phyloP scores from a whole-genome alignment of 768 basidiomycete genomes.

The Pisolithus sp. region DNA sequence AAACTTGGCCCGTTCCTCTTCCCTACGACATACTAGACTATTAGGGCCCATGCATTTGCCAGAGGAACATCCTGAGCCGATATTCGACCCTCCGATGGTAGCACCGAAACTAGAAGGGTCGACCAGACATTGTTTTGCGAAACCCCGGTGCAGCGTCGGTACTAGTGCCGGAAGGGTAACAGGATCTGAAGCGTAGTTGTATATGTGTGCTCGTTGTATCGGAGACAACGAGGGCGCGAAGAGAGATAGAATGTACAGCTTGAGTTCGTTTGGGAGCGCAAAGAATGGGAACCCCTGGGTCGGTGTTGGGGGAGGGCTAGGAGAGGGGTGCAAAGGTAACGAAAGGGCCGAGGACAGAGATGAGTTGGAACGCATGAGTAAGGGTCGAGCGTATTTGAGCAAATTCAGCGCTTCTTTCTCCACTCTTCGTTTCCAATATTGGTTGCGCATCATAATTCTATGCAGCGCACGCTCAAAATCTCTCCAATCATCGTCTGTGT shows the following conservation, averaged over 20 bases:
- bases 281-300: slow-evolving; percentile 31
- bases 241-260: slow-evolving; percentile 48
- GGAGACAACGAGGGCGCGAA: slow-evolving; percentile 51
- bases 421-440: slow-evolving; percentile 37
- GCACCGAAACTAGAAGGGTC: slow-evolving; percentile 17
- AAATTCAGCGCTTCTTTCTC: slow-evolving; percentile 46
- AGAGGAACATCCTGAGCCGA: slow-evolving; percentile 17
- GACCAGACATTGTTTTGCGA: slow-evolving; percentile 12
- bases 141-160: slow-evolving; percentile 24
- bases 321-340: slow-evolving; percentile 9
- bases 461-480: slow-evolving; percentile 31
- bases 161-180: slow-evolving; percentile 43
- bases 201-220: slow-evolving; percentile 52
- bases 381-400: slow-evolving; percentile 41
- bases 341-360: slow-evolving; percentile 5
- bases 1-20: slow-evolving; percentile 39
- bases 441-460: slow-evolving; percentile 41
- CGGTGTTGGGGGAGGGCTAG: slow-evolving; percentile 10
- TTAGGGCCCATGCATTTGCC: slow-evolving; percentile 38
- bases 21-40: slow-evolving; percentile 34
- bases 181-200: slow-evolving; percentile 42
- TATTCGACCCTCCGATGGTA: slow-evolving; percentile 7
- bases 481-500: slow-evolving; percentile 26
- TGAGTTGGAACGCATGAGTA: slow-evolving; percentile 33
- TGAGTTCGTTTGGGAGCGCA: slow-evolving; percentile 51